Evolutionary conservation across 75 land plant species (phyloP).

Genomic region (Sequoia sempervirens): DNA sequence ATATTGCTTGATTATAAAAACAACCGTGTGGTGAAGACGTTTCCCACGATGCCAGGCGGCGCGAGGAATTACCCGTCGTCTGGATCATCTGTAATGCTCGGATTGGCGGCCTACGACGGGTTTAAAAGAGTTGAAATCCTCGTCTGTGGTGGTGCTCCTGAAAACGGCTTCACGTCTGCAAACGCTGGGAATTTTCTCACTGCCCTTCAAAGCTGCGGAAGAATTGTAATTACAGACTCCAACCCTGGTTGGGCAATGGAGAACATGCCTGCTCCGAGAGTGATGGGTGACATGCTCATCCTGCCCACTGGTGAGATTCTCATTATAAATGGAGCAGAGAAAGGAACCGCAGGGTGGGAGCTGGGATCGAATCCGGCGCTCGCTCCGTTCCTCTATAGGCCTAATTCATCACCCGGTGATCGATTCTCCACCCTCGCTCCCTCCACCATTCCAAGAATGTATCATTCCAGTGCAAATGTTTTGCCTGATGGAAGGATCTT

Average conservation of each 20-base stretch:
- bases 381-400: constrained; percentile 28
- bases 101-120: constrained; percentile 7
- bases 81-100: constrained; percentile 26
- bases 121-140: constrained; percentile 31
- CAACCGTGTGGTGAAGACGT: constrained; percentile 19
- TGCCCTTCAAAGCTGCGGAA: constrained; percentile 23
- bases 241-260: constrained; percentile 42
- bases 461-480: constrained; percentile 42
- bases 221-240: constrained; percentile 32
- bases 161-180: constrained; percentile 16
- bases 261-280: constrained; percentile 43
- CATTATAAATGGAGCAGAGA: constrained; percentile 48
- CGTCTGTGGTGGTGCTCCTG: constrained; percentile 70
- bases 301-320: constrained; percentile 50
- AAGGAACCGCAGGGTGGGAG: constrained; percentile 39
- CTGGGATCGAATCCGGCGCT: constrained; percentile 19
- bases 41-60: constrained; percentile 28
- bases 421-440: constrained; percentile 15
- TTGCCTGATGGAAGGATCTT: constrained; percentile 48
- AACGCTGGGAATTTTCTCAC: constrained; percentile 1
- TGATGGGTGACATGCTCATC: constrained; percentile 50
- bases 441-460: constrained; percentile 33
- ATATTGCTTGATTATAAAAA: constrained; percentile 35
- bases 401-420: not conserved
- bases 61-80: constrained; percentile 36